Base-by-base conservation (phyloP, 208 protist species). In the Zelonia costaricensis region DNA sequence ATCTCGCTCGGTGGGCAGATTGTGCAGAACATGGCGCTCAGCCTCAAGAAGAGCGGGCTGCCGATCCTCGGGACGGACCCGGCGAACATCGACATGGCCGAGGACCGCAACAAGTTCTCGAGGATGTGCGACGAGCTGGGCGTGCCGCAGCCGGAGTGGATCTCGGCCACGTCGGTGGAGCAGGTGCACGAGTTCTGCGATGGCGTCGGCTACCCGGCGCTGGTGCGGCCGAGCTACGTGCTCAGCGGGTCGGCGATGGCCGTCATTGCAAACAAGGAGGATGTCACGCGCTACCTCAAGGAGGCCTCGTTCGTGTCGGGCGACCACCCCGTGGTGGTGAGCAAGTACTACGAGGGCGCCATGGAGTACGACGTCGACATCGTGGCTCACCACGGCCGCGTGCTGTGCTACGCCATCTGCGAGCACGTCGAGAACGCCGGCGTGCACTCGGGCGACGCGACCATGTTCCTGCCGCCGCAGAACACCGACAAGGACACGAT, bases 401-500 rank as follows among this genome's bases (percentile, higher is more conserved):
- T 99, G 46, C 73, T 99, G 15, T 92, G 96, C 55, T 98, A 98
- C 69, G 97, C 98, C 40, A 98, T 99, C 51, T 97, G 93, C 68
- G 98, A 99, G 82, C 98, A 99, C 82, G 85, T 99, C 12, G 98
- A 99, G 80, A 98, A 99, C 74, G 98, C 98, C 46, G 98, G 98
- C 67, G 96, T 98, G 67, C 97, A 99, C 84, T 98, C 91, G 20
- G 97, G 97, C 18, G 97, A 99, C 68, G 97, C 97, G 4, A 98
- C 97, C 18, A 94, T 98, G 81, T 88, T 99, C 49, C 86, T 98
- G 44, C 97, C 94, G 10, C 92, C 94, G 52, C 86, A 93, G 67
- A 76, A 91, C 69, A 91, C 86, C 9, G 71, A 89, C 73, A 91
- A 89, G 70, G 82, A 88, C 15, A 88, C 78, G 31, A 89, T 93